Conservation (phyloP, 1,139 yeast genomes). For the Spathaspora sp. region DNA sequence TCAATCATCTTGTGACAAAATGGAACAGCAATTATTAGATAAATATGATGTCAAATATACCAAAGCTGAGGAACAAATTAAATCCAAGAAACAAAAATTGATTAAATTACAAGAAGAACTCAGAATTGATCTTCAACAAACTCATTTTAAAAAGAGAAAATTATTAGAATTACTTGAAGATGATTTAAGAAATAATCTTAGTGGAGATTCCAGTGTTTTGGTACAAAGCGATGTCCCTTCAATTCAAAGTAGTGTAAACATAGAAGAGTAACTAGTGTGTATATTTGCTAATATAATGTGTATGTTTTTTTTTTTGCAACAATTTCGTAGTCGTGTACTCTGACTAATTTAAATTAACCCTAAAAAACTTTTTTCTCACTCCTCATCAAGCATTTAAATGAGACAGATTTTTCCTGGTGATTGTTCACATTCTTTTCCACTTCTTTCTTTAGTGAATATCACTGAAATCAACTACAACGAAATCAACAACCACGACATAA, state of each 20-base stretch:
- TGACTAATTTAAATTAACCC: background rate
- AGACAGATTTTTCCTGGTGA: background rate
- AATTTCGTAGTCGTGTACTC: background rate
- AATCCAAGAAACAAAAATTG: slow-evolving; percentile 63
- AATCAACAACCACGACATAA: no score
- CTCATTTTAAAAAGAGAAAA: slow-evolving; percentile 4
- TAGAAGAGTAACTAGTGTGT: background rate
- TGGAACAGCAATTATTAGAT: slow-evolving; percentile 45
- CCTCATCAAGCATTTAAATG: background rate
- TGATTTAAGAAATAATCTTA: background rate
- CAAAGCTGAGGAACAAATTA: slow-evolving; percentile 60
- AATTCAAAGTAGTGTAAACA: background rate
- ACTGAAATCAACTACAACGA: background rate
- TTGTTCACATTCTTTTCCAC: background rate
- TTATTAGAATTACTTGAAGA: slow-evolving; percentile 4
- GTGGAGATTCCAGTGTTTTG: slow-evolving; percentile 1
- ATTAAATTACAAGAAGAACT: slow-evolving; percentile 48
- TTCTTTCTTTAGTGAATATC: background rate
- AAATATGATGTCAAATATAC: slow-evolving; percentile 47
- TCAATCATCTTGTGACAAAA: slow-evolving; percentile 32
- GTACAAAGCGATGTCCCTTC: background rate
- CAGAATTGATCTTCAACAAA: slow-evolving; percentile 6
- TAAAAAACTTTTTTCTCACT: background rate
- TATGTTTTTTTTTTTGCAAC: background rate
- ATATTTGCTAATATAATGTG: background rate